Conservation (phyloP, 2,329 filamentous ascomycete genomes). For the Scopulariopsis brevicaulis region DNA sequence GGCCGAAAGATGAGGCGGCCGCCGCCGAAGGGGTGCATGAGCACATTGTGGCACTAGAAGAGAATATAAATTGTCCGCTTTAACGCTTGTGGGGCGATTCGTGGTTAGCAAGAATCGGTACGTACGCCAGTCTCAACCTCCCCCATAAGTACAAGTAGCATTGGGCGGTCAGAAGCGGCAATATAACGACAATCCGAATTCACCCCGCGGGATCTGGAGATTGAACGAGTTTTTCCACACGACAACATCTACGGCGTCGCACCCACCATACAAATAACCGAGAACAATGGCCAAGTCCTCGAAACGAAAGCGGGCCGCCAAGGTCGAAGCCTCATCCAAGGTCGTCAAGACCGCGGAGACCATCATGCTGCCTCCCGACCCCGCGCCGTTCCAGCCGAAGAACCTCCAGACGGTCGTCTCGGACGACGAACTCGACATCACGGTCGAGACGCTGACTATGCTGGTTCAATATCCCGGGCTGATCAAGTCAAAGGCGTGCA, state of each 20-base stretch:
- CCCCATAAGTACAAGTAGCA: too few species aligned
- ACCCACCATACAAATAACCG: too few species aligned
- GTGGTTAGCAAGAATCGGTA: not conserved
- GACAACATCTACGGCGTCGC: too few species aligned
- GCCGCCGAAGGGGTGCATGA: not conserved
- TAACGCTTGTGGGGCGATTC: conserved; percentile 3
- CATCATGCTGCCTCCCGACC: conserved; percentile 22
- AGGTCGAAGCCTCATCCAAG: conserved; percentile 23
- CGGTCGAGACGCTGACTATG: conserved; percentile 50
- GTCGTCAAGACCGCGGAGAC: conserved; percentile 20
- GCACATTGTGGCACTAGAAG: not conserved
- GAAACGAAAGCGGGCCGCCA: conserved; percentile 31
- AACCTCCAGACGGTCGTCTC: conserved; percentile 43
- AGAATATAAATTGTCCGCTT: too few species aligned
- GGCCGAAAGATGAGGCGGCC: not conserved
- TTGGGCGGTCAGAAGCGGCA: too few species aligned
- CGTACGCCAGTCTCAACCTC: conserved; percentile 9
- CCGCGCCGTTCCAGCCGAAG: conserved; percentile 26
- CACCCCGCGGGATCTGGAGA: too few species aligned
- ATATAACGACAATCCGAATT: too few species aligned
- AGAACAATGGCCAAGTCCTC: conserved; percentile 19
- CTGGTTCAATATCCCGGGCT: conserved; percentile 47
- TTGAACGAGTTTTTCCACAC: too few species aligned
- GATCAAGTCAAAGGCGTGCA: conserved; percentile 59
- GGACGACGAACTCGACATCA: conserved; percentile 54